These are phyloP conservation scores for Phytopythium boreale DNA, from an alignment of 352 stramenopile genomes.

Conservation along the genomic window DNA sequence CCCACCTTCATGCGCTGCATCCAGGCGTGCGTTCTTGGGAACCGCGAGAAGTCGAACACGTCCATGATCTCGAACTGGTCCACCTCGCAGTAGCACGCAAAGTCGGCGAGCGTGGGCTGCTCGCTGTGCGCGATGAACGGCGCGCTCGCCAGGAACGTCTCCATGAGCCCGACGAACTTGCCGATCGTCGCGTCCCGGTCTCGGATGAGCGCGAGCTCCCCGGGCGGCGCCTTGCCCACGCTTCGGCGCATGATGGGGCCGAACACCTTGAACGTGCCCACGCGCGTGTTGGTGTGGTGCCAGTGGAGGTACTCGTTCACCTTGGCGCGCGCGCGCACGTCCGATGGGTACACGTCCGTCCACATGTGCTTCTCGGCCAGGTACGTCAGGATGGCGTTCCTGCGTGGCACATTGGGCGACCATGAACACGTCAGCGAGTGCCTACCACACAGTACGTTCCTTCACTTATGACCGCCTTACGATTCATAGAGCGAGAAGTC, in stretches of 20 bases:
- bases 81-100: slow-evolving; percentile 41
- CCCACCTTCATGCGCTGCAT: slow-evolving; percentile 25
- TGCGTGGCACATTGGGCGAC: neutral
- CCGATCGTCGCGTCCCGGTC: slow-evolving; percentile 19
- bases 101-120: slow-evolving; percentile 36
- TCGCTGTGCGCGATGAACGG: slow-evolving; percentile 23
- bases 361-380: slow-evolving; percentile 41
- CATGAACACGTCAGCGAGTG: neutral
- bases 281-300: slow-evolving; percentile 52
- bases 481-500: slow-evolving; percentile 29
- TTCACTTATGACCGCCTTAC: neutral
- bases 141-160: slow-evolving; percentile 25
- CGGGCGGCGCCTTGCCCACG: slow-evolving; percentile 20
- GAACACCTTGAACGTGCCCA: slow-evolving; percentile 37
- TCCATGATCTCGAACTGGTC: slow-evolving; percentile 32
- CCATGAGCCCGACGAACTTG: slow-evolving; percentile 20
- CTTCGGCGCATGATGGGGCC: slow-evolving; percentile 28
- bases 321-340: slow-evolving; percentile 43
- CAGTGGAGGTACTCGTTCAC: slow-evolving; percentile 64
- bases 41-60: slow-evolving; percentile 26
- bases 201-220: slow-evolving; percentile 16
- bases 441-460: too few relatives aligned
- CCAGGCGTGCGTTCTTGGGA: slow-evolving; percentile 22
- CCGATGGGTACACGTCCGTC: slow-evolving; percentile 41
- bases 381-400: slow-evolving; percentile 42